Base-by-base conservation (phyloP, 148 eudicot species). In the Cornus florida region DNA sequence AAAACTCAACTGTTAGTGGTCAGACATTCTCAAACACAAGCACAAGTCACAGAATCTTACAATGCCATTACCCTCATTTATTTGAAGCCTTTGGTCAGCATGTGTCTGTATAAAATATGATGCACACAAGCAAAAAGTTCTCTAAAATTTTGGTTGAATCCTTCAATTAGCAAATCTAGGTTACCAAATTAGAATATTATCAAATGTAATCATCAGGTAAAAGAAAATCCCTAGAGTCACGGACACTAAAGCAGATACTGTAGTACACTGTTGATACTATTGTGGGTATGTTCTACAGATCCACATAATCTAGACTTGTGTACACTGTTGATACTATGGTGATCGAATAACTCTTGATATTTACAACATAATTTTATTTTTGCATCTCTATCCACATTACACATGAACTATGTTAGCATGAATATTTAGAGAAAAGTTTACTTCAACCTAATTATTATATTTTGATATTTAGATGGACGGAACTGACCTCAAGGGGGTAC, bases 401-500 rank as follows among this genome's bases (percentile, higher is more conserved):
- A 73, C 11, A 28, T 31, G 39, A 73, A 28, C 41, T 43, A 50
- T 39, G 16, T 19, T 73, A 56, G 65, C 16, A 56, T 9, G 32
- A 28, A 19, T 53, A 23, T 57, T 69, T 33, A 38, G 71, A 62
- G 16, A 66, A 28, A 65, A 39, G 7, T 8, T 24, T 22, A 66
- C 59, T 11, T 14, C 5, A 41, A 43, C 23, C 20, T 41, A 13
- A n/a, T 67, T 69, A 35, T 13, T 48, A 13, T 23, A 68, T 22
- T n/a, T 23, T 41, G 31, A 6, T 7, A 33, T 46, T 31, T 11
- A 53, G 72, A 68, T 65, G 35, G 65, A 70, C 48, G 62, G 69
- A 79, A 19, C 83, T 86, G 77, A 92, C 99, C 97, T 96, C 98
- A 32, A 96, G 95, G 68, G 99, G 99, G 77, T 92, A 89, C 80